A percentile compares a stretch with the other conserved stretches of the same genome.
Evolutionary conservation across 1,139 yeast species (phyloP).

Genomic region (Suhomyces wounanorum): DNA sequence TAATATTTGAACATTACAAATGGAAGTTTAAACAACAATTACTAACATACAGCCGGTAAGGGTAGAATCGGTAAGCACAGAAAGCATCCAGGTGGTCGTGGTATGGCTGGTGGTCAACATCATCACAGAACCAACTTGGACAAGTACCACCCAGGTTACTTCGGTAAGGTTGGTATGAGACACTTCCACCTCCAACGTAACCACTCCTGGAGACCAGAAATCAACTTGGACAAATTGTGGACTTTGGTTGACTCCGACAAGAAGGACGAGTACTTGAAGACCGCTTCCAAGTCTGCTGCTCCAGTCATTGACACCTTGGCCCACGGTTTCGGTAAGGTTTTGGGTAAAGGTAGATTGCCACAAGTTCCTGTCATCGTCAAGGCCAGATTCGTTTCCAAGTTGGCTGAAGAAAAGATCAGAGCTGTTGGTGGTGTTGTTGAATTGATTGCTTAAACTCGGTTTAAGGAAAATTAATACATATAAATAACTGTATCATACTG

Average conservation of each 20-base stretch:
- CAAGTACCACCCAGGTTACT: constrained; percentile 99
- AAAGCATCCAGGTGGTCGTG: constrained; percentile 99
- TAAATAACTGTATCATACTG: constrained; percentile 13
- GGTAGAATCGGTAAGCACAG: constrained; percentile 99
- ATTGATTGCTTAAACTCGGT: constrained; percentile 79
- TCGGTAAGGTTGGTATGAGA: constrained; percentile 99
- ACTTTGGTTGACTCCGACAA: constrained; percentile 91
- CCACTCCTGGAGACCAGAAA: constrained; percentile 98
- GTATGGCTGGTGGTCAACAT: constrained; percentile 99
- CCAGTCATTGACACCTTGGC: constrained; percentile 99
- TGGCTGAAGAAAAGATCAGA: constrained; percentile 99
- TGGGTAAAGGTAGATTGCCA: constrained; percentile 99
- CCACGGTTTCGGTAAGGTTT: constrained; percentile 99
- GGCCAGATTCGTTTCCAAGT: constrained; percentile 98
- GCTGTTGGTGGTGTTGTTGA: constrained; percentile 99
- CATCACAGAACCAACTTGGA: constrained; percentile 99
- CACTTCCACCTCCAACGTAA: constrained; percentile 96
- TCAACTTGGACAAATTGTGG: constrained; percentile 99
- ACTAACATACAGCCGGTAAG: constrained; percentile 87
- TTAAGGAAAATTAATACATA: constrained; percentile 18
- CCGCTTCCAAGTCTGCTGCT: constrained; percentile 87
- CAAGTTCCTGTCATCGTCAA: constrained; percentile 97
- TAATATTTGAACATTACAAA: background rate
- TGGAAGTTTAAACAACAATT: constrained; percentile 4
- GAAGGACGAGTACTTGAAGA: constrained; percentile 91